Percentiles rank a stretch among this genome's conserved stretches.
phyloP scores from a whole-genome alignment of 768 basidiomycete genomes.

The Rhodotorula sphaerocarpa region DNA sequence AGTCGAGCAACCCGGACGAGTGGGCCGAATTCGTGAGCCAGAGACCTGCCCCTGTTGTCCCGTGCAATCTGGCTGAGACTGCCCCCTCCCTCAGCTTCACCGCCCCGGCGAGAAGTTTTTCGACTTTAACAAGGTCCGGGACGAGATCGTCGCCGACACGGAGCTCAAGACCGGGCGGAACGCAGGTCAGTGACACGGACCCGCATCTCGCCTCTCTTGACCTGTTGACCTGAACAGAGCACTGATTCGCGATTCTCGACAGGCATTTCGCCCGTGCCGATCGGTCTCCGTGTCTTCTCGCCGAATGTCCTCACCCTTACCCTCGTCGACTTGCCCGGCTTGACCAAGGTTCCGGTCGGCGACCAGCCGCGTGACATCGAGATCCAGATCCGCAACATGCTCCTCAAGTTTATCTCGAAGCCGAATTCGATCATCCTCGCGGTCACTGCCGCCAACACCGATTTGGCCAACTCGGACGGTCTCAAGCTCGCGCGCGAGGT shows the following conservation, averaged over 20 bases:
- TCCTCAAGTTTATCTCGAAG: conserved; percentile 87
- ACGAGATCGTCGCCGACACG: conserved; percentile 91
- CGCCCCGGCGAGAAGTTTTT: conserved; percentile 95
- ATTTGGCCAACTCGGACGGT: conserved; percentile 97
- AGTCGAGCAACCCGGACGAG: conserved; percentile 79
- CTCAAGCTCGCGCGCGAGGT: conserved; percentile 92
- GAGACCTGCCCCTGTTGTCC: neutral
- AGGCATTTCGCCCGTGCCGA: conserved; percentile 93
- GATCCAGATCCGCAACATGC: conserved; percentile 93
- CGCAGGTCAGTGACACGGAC: conserved; percentile 50
- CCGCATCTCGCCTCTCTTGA: neutral
- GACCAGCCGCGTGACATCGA: conserved; percentile 94
- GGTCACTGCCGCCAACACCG: conserved; percentile 89
- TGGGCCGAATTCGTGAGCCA: conserved; percentile 96
- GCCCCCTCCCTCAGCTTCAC: conserved; percentile 41
- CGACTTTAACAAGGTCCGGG: conserved; percentile 93
- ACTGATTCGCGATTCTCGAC: neutral
- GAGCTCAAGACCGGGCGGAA: conserved; percentile 98
- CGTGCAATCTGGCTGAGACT: neutral
- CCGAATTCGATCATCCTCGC: conserved; percentile 94
- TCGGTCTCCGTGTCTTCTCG: conserved; percentile 94
- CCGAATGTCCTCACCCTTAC: conserved; percentile 96
- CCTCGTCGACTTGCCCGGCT: conserved; percentile 90
- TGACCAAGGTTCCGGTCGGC: conserved; percentile 50
- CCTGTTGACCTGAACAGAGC: neutral